Evolutionary conservation across 2,329 filamentous ascomycete species (phyloP), one percentile per base, ranked within the genome.

Genomic region (Ophiostoma montium): DNA sequence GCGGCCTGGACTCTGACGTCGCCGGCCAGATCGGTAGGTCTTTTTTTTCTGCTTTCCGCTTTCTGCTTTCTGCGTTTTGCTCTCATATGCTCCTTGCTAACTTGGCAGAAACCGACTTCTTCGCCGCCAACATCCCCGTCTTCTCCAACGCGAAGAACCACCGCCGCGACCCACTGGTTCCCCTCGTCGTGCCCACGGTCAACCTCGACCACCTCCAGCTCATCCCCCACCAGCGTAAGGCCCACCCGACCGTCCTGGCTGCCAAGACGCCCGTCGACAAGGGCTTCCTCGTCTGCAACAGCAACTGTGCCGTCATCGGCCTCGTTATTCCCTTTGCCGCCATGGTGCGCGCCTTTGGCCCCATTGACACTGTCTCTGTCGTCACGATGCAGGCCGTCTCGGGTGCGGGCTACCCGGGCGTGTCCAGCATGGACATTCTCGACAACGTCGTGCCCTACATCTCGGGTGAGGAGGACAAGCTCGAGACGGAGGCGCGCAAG

Each of bases 61-160:
- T 38, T 12, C 8, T 15, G 36, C 36, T 19, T 5, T 23, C 7
- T 16, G 12, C 21, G 5, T 19, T 35, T 5, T 5, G 13, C 12
- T 35, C n/a, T 12, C 5, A 13, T 7, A n/a, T n/a, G 33, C 15
- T 35, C 7, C 13, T 23, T 9, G 38, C 38, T 42, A 42, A 42
- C 38, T 9, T 1, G 7, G 13, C 12, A 42, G 39, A 96, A 67
- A 86, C 86, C 76, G 85, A 85, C 57, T 96, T 96, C 66, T 75
- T 94, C 61, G 84, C 83, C 62, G 82, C 87, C 53, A 82, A 95
- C 61, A 79, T 95, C 47, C 80, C 86, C 60, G 84, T 95, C 63
- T 96, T 98, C 72, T 95, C 88, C 60, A 98, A 96, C 66, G 89
- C 92, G 47, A 95, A 95, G 69, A 96, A 95, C 76, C 87, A 95